Percentiles rank a stretch among this genome's conserved stretches.
Conservation (phyloP, 2,329 filamentous ascomycete species). For the Parascedosporium putredinis region DNA sequence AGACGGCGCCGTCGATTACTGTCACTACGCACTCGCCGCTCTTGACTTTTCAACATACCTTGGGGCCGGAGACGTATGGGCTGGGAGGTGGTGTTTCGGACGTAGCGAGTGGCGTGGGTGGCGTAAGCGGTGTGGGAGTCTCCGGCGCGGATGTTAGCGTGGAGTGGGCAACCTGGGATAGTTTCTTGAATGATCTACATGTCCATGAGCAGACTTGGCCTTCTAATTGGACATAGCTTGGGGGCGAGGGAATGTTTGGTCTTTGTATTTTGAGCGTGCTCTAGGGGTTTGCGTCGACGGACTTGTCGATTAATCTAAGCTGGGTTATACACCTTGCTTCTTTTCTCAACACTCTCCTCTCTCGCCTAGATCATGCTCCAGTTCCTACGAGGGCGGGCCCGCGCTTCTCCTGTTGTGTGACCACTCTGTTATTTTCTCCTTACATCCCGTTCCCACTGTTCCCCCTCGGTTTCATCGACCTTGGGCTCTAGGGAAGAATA, state of each 20-base stretch:
- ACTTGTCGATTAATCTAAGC: too few species aligned
- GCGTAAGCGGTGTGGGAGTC: background rate
- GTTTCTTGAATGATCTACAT: background rate
- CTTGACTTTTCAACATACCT: background rate
- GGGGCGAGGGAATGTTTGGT: background rate
- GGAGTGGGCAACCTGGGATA: background rate
- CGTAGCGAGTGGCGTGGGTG: background rate
- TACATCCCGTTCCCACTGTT: too few species aligned
- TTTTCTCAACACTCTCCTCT: too few species aligned
- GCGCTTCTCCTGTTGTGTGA: too few species aligned
- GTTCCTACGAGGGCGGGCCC: too few species aligned
- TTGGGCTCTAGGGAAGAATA: background rate
- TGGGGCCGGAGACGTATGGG: background rate
- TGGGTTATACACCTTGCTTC: too few species aligned
- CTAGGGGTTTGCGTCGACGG: too few species aligned
- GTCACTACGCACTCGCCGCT: background rate
- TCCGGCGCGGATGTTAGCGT: background rate
- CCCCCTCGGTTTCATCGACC: too few species aligned
- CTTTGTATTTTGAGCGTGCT: background rate
- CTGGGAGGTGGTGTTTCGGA: too few species aligned
- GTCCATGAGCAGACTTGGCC: background rate
- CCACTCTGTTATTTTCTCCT: too few species aligned
- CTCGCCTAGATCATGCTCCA: too few species aligned
- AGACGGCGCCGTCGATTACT: background rate
- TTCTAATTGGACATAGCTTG: background rate